These are phyloP conservation scores for Trapa bicornis DNA, from an alignment of 345 rosid genomes.

Conservation along the genomic window DNA sequence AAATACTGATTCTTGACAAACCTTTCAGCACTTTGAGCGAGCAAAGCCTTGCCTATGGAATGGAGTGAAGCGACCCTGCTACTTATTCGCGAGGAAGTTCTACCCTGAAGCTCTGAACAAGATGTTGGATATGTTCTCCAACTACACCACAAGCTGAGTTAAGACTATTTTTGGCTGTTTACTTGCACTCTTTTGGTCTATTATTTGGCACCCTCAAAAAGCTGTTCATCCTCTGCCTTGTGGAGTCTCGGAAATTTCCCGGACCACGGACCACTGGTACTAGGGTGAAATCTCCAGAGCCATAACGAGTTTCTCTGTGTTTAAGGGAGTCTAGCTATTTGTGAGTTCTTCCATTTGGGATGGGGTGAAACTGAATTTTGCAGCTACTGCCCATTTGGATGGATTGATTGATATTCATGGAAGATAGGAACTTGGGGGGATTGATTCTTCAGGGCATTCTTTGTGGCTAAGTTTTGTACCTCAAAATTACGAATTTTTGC, in stretches of 20 bases:
- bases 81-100: conserved; percentile 92
- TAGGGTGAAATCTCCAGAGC: conserved; percentile 14
- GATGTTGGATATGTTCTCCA: conserved; percentile 61
- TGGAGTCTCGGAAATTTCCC: conserved; percentile 10
- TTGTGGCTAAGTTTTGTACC: conserved; percentile 14
- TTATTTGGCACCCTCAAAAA: conserved; percentile 5
- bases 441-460: conserved; percentile 9
- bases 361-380: background rate
- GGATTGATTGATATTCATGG: background rate
- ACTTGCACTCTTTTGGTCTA: conserved; percentile 26
- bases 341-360: conserved; percentile 20
- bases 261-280: conserved; percentile 5
- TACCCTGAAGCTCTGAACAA: conserved; percentile 54
- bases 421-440: conserved; percentile 9
- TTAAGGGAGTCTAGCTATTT: conserved; percentile 24
- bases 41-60: conserved; percentile 75
- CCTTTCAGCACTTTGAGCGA: conserved; percentile 44
- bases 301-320: conserved; percentile 11
- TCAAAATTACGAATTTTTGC: conserved; percentile 7
- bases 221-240: conserved; percentile 29
- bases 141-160: conserved; percentile 47
- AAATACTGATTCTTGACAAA: background rate
- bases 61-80: conserved; percentile 83
- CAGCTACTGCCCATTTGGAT: background rate
- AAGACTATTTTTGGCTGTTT: conserved; percentile 19